Base-by-base conservation (phyloP, 805 yeast genomes). In the Wickerhamomyces hampshirensis region DNA sequence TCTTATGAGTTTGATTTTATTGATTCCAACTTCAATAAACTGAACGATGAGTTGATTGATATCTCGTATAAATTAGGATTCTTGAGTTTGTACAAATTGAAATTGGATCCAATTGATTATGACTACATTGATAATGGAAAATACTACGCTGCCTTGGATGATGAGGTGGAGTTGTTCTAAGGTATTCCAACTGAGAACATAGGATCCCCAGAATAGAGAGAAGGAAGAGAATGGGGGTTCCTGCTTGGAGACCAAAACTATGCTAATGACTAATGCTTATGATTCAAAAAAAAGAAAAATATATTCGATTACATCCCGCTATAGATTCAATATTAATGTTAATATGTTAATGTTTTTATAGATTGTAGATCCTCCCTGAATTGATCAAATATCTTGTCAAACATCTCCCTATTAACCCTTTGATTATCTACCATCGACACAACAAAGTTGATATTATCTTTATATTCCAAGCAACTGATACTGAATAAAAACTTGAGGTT, bases 1-100 rank as follows among this genome's bases (percentile, higher is more conserved):
- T 39, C 43, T 5, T 51, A 48, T 30, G 55, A 50, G 34, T 51
- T 51, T 36, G 55, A 50, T 33, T 33, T 45, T 9, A 16, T 48
- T 8, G 50, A 41, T 18, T 16, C 18, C 4, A 31, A 28, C 14
- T n/a, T 47, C 29, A 21, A 16, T 5, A 17, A 26, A 6, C 40
- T 47, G 28, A 27, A 32, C 15, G 33, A 26, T 5, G 51, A 43
- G 34, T 34, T 49, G 40, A 29, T 15, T 10, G 50, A 38, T 5
- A 29, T 40, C 4, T 30, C 35, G 17, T 26, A 10, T 12, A 26
- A 32, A 4, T 30, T 46, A 26, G 51, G 51, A 3, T 42, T 17
- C 29, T 27, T 47, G 51, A 62, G 39, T 42, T 47, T 31, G 60
- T 58, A 40, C 56, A 62, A 3, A 55, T 57, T 51, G 61, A 58